phyloP scores from a whole-genome alignment of 768 basidiomycete species.

The Amanita rimosa region DNA sequence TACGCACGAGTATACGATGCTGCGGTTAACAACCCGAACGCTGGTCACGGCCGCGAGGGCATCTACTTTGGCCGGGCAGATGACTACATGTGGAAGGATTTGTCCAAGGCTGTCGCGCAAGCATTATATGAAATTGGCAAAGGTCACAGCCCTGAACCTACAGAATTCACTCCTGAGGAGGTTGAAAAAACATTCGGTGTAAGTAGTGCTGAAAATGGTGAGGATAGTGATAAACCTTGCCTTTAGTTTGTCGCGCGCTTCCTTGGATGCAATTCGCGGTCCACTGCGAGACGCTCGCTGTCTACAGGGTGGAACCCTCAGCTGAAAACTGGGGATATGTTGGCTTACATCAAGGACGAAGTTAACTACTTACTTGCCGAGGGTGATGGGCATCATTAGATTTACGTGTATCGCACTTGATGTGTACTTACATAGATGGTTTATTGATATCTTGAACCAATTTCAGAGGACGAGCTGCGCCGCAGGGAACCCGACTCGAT shows the following conservation, averaged over 20 bases:
- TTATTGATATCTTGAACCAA: too few relatives aligned
- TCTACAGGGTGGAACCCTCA: constrained; percentile 35
- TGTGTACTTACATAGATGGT: too few relatives aligned
- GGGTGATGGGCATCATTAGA: background rate
- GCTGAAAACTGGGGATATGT: constrained; percentile 34
- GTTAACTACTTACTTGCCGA: constrained; percentile 11
- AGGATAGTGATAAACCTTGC: background rate
- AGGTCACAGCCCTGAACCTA: constrained; percentile 26
- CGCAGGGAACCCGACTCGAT: too few relatives aligned
- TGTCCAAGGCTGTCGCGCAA: constrained; percentile 27
- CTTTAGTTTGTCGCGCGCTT: constrained; percentile 25
- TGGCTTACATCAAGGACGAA: constrained; percentile 35
- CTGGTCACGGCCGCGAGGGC: constrained; percentile 37
- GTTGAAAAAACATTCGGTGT: constrained; percentile 28
- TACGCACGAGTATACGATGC: constrained; percentile 33
- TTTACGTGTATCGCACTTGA: too few relatives aligned
- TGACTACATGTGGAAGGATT: constrained; percentile 32
- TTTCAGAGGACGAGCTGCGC: too few relatives aligned
- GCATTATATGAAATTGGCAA: constrained; percentile 26
- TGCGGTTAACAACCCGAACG: constrained; percentile 17
- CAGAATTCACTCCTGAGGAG: constrained; percentile 34
- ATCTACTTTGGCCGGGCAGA: constrained; percentile 44
- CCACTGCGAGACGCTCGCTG: constrained; percentile 22
- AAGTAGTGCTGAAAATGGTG: constrained; percentile 2
- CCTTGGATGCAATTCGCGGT: constrained; percentile 29